Base-by-base conservation (phyloP, 306 rosid genomes). In the Prunus padus region DNA sequence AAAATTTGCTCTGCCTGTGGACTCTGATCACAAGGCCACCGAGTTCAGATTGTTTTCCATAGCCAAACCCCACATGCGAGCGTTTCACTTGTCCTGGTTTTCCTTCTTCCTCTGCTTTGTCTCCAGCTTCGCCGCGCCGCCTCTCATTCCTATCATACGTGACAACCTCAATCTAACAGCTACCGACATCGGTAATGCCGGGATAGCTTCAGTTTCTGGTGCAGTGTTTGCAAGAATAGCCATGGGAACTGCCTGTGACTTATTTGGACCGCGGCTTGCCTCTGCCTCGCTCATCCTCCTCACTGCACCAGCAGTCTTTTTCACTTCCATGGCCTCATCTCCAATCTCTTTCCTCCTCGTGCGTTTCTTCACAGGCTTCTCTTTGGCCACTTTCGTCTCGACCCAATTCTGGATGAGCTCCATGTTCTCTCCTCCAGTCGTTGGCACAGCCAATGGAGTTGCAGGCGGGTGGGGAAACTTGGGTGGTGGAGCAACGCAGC, bases 361-460 rank as follows among this genome's bases (percentile, higher is more conserved):
- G 8, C 85, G 97, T 0, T 94, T 94, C 84, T 94, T 91, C 87
- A 84, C 97, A 1, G 96, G 98, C 19, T 94, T 94, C 79, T 94
- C 98, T 11, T 71, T 94, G 0, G 90, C 97, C 33, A 88, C 94
- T 8, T 94, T 94, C 44, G 95, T 94, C 60, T 91, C 98, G n/a
- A 91, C 96, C 1, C 95, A 91, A 33, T 94, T 89, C 86, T 94
- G 95, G 98, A 94, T 91, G 98, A 94, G 95, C 84, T 91, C 98
- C 12, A 91, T 91, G 97, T 94, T 94, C 73, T 87, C 97, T 0
- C 46, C 92, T 3, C 85, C 83, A 1, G 89, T 91, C 0, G 96
- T 94, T 37, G 98, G 91, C 26, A 47, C 87, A 9, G 97, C 97
- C 51, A 94, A 90, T 23, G 96, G 96, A 0, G 62, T 94, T 8